These are phyloP conservation scores for Neurospora discreta DNA, from an alignment of 495 filamentous ascomycete genomes.

Conservation along the genomic window DNA sequence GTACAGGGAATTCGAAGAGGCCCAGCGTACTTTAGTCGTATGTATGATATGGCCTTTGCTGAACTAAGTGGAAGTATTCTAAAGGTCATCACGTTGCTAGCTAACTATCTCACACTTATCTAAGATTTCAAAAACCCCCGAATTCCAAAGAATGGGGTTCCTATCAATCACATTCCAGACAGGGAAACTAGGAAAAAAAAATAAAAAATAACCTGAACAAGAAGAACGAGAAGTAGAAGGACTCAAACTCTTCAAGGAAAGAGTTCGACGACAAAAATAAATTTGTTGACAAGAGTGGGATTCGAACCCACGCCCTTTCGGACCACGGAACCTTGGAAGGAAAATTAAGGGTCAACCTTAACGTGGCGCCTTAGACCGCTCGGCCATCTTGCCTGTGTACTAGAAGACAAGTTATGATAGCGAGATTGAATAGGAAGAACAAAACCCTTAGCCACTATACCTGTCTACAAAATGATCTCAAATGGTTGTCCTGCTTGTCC, in stretches of 20 bases:
- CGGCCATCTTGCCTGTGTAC: too few species aligned
- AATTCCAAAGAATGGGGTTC: too few species aligned
- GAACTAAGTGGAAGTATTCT: not conserved
- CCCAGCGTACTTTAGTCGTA: not conserved
- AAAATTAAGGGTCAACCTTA: not conserved
- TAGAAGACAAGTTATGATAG: too few species aligned
- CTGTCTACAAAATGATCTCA: too few species aligned
- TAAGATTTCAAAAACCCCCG: not conserved
- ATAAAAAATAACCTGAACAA: not conserved
- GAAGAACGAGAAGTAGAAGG: too few species aligned
- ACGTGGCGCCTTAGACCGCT: too few species aligned
- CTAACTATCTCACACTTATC: not conserved
- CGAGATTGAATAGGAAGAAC: too few species aligned
- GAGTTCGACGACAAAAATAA: not conserved
- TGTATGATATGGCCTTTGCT: not conserved
- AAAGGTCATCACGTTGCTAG: not conserved
- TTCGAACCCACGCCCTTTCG: conserved; percentile 30
- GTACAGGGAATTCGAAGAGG: not conserved
- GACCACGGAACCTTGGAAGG: conserved; percentile 18
- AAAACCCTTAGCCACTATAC: too few species aligned
- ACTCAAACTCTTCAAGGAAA: too few species aligned
- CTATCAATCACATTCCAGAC: too few species aligned
- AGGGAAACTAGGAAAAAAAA: not conserved
- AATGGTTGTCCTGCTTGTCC: too few species aligned
- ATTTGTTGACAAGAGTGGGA: conserved; percentile 23